A percentile compares a stretch with the other conserved stretches of the same genome.
These are phyloP conservation scores for Claviceps capensis DNA, from an alignment of 2,329 filamentous ascomycete species.

Conservation along the genomic window DNA sequence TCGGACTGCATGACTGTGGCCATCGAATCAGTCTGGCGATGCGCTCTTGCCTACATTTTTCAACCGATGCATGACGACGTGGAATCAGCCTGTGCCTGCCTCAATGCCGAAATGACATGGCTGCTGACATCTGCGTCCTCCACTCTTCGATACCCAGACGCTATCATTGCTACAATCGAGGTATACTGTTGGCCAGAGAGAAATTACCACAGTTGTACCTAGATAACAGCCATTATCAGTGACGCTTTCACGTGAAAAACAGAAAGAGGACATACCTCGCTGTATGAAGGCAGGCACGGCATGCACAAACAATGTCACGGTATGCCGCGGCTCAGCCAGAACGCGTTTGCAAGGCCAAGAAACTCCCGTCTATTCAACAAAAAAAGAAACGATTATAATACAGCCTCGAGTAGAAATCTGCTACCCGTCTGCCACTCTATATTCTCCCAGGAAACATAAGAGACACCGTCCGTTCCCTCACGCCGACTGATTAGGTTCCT, in stretches of 20 bases:
- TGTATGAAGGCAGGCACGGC: no score
- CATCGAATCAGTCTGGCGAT: neutral
- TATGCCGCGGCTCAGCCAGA: neutral
- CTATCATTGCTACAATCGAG: no score
- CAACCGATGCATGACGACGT: neutral
- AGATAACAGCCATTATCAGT: no score
- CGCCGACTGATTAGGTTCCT: neutral
- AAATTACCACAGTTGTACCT: no score
- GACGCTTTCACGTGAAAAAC: no score
- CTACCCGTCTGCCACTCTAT: conserved; percentile 12
- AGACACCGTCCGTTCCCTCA: conserved; percentile 2
- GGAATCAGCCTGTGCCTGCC: neutral
- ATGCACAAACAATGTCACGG: no score
- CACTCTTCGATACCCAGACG: no score
- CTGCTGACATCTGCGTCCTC: no score
- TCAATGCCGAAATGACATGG: neutral
- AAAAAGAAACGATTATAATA: conserved; percentile 18
- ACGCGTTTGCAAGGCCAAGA: neutral
- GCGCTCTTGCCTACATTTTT: neutral
- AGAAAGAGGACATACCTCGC: no score
- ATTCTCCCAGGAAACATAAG: conserved; percentile 11
- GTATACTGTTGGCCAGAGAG: no score
- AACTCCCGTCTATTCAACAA: conserved; percentile 7
- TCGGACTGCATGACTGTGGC: neutral
- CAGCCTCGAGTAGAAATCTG: conserved; percentile 12